Base-by-base conservation (phyloP, 768 basidiomycete genomes). In the Filobasidium floriforme region DNA sequence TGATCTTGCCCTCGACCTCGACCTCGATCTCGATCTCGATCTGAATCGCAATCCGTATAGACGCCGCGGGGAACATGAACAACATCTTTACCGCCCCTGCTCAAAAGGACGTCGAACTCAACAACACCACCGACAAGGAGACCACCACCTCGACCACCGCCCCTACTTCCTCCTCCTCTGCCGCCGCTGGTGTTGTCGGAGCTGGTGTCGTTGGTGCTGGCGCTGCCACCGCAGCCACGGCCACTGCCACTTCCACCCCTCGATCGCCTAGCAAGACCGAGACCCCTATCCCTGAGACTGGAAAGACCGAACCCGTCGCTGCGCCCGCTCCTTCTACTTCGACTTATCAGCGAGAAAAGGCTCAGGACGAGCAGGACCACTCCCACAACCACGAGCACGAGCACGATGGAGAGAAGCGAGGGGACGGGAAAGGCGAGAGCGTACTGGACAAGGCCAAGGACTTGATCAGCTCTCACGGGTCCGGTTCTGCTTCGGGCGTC, bases 1-100 rank as follows among this genome's bases (percentile, higher is more conserved):
- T n/a, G n/a, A n/a, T 18, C 57, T 4, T 4, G 7, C 7, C 49
- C 49, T 19, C 12, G 40, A 2, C 6, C 15, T 49, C 11, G 62
- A n/a, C 32, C 32, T 3, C 9, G 9, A 37, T 37, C 32, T 51
- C 24, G 18, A 19, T 51, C 49, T 51, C 12, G 49, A 19, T 51
- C 24, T 12, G n/a, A n/a, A n/a, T n/a, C n/a, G n/a, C n/a, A n/a
- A n/a, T n/a, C n/a, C n/a, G n/a, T n/a, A n/a, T n/a, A 77, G 76
- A 78, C 52, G 71, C 77, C 49, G 75, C 75, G 62, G 77, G 77
- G 51, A 78, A 78, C 72, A 76, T 78, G 75, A 78, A 78, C 76
- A 78, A 78, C 66, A 71, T 78, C 61, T 78, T 76, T 70, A 76
- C 77, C 26, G 75, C 77, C 18, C 77, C 77, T 41, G 26, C 46